Percentiles rank a stretch among this genome's conserved stretches.
Evolutionary conservation across 345 rosid species (phyloP).

Genomic region (Salix purpurea): DNA sequence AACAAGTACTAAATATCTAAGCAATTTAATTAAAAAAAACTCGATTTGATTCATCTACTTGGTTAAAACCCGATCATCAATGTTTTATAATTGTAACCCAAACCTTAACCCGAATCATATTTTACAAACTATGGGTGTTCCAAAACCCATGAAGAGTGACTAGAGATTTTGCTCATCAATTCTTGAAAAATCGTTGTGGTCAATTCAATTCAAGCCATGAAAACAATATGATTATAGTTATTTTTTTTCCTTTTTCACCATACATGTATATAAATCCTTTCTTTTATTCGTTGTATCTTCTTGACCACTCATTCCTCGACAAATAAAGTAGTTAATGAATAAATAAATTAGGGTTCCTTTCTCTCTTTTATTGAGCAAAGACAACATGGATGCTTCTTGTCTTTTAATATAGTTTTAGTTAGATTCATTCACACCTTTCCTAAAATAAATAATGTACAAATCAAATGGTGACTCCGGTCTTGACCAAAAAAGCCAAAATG

Average conservation of each 20-base stretch:
- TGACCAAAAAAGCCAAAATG: conserved; percentile 4
- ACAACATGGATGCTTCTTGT: not conserved
- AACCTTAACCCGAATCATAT: no score
- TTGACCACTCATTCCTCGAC: not conserved
- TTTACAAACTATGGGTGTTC: not conserved
- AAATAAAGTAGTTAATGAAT: not conserved
- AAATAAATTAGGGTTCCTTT: not conserved
- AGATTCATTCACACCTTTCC: not conserved
- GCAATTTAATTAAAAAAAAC: no score
- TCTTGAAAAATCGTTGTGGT: not conserved
- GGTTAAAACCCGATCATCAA: no score
- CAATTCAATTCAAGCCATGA: not conserved
- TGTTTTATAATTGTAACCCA: no score
- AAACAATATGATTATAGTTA: not conserved
- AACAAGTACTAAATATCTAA: no score
- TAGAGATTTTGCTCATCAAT: not conserved
- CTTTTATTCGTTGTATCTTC: not conserved
- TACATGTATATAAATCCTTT: not conserved
- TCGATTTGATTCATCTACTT: no score
- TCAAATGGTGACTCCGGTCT: not conserved
- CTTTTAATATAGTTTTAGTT: not conserved
- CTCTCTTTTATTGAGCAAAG: not conserved
- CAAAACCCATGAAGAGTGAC: not conserved
- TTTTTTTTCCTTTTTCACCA: not conserved
- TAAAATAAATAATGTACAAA: not conserved